Conservation (phyloP, 192 early-diverging fungal genomes). For the Funneliformis geosporum region DNA sequence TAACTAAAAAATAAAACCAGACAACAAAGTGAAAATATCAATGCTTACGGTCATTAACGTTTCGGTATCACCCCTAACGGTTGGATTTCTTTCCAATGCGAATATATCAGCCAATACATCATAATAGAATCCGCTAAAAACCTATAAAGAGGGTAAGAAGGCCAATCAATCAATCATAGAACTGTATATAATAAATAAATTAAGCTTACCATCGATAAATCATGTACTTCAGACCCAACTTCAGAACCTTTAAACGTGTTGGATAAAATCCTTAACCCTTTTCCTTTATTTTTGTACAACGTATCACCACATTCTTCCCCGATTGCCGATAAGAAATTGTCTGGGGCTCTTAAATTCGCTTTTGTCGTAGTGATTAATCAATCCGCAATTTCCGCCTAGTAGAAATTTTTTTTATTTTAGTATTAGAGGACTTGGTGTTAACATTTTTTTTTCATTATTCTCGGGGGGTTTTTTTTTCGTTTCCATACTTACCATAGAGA, state of each 20-base stretch:
- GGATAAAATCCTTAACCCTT: conserved; percentile 14
- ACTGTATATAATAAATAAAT: neutral
- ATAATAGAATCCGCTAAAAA: conserved; percentile 13
- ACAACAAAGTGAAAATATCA: neutral
- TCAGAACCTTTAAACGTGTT: neutral
- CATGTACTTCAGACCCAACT: neutral
- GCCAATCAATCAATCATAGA: neutral
- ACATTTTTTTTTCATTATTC: no score
- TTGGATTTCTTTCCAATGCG: conserved; percentile 2
- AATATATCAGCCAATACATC: conserved; percentile 14
- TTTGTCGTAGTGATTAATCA: conserved; percentile 1
- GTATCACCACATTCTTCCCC: conserved; percentile 13
- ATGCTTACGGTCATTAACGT: neutral
- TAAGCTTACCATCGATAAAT: neutral
- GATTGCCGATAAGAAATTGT: neutral
- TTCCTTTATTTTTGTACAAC: neutral
- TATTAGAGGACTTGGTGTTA: neutral
- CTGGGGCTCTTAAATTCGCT: neutral
- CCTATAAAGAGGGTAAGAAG: neutral
- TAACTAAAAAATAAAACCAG: neutral
- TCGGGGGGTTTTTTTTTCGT: no score
- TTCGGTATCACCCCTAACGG: neutral
- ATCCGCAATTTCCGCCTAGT: neutral
- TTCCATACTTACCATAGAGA: neutral
- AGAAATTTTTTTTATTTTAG: neutral